Conservation (phyloP, 192 early-diverging fungal species). For the Mycoemilia scoparia region DNA sequence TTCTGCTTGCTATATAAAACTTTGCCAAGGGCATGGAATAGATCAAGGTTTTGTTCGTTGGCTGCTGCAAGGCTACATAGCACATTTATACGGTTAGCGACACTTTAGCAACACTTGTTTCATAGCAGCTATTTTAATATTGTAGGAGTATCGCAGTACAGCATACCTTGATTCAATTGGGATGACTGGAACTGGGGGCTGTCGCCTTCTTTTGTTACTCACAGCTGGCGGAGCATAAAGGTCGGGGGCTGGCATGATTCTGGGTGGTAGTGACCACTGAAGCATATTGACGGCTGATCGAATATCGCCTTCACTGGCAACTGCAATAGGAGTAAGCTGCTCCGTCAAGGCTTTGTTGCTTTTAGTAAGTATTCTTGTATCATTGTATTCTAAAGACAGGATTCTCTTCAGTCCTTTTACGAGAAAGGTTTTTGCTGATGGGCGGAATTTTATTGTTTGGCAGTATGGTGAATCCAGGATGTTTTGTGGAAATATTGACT, state of each 20-base stretch:
- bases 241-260: too few relatives aligned
- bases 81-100: neutral
- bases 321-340: conserved; percentile 6
- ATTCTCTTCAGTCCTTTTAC: conserved; percentile 35
- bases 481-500: too few relatives aligned
- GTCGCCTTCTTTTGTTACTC: neutral
- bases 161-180: neutral
- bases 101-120: neutral
- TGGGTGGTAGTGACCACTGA: conserved; percentile 25
- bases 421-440: conserved; percentile 42
- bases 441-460: conserved; percentile 32
- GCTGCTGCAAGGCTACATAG: neutral
- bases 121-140: neutral
- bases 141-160: neutral
- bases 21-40: conserved; percentile 47
- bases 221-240: too few relatives aligned
- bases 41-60: conserved; percentile 18
- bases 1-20: conserved; percentile 37
- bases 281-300: conserved; percentile 38
- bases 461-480: conserved; percentile 10
- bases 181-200: neutral
- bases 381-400: conserved; percentile 12
- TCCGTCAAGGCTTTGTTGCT: neutral
- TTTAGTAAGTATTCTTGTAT: neutral
- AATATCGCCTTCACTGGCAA: conserved; percentile 36